A percentile compares a stretch with the other conserved stretches of the same genome.
Evolutionary conservation across 371 early-diverging fungal genomes (phyloP).

Genomic region (Mortierella sp.): DNA sequence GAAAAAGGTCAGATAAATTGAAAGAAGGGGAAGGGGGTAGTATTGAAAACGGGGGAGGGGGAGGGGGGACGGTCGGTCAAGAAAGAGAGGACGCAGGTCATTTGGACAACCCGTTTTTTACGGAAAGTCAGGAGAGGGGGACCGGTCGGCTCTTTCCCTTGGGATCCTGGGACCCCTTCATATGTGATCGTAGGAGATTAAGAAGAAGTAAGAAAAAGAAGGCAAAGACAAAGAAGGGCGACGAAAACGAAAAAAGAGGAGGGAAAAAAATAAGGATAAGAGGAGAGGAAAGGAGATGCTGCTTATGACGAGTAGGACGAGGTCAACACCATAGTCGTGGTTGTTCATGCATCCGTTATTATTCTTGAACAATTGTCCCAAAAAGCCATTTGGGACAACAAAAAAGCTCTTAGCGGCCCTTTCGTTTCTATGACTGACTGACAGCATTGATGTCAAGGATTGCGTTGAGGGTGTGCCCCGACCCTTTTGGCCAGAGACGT

Average conservation of each 20-base stretch:
- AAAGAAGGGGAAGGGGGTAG: background rate
- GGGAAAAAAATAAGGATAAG: background rate
- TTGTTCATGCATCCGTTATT: background rate
- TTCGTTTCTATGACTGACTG: background rate
- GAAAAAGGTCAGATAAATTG: background rate
- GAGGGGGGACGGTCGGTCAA: background rate
- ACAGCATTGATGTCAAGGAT: background rate
- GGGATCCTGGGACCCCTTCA: slow-evolving; percentile 2
- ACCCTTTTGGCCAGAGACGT: background rate
- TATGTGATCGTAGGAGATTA: background rate
- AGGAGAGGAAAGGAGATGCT: background rate
- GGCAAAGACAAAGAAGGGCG: background rate
- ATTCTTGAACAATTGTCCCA: background rate
- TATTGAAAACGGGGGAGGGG: background rate
- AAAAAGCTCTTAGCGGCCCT: background rate
- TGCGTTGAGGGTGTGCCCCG: background rate
- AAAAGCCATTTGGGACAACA: background rate
- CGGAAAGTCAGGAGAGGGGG: background rate
- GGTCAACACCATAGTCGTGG: background rate
- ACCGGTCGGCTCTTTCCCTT: background rate
- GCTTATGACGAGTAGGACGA: background rate
- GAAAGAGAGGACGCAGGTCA: background rate
- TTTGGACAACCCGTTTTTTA: background rate
- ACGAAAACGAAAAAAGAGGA: background rate
- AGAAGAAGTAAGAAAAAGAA: background rate